Percentiles rank a stretch among this genome's conserved stretches.
These are phyloP conservation scores for Camellia lanceoleosa DNA, from an alignment of 148 eudicot species.

Conservation along the genomic window DNA sequence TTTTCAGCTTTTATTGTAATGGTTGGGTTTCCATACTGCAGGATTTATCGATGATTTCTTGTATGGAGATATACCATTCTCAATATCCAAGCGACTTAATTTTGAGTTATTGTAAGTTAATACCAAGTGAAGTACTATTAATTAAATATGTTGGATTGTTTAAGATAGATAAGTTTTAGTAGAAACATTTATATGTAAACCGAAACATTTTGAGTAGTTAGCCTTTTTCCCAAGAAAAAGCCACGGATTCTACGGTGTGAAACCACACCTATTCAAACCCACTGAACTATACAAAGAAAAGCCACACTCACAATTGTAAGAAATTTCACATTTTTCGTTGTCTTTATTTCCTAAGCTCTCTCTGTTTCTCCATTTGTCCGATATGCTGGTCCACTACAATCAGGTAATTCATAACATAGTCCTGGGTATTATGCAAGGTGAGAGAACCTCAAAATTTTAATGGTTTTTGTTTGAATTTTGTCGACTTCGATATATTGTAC, in stretches of 20 bases:
- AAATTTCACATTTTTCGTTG: no score
- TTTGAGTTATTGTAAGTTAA: conserved; percentile 54
- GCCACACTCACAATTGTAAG: no score
- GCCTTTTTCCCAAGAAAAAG: no score
- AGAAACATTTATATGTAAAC: no score
- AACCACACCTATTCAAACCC: no score
- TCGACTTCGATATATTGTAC: conserved; percentile 78
- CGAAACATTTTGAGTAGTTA: no score
- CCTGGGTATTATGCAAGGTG: conserved; percentile 14
- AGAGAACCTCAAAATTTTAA: conserved; percentile 1
- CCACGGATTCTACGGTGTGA: no score
- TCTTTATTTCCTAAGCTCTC: no score
- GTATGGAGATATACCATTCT: conserved; percentile 63
- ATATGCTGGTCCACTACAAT: conserved; percentile 88
- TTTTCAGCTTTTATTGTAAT: neutral
- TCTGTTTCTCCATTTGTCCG: conserved; percentile 70
- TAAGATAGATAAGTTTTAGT: neutral
- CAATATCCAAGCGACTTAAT: conserved; percentile 75
- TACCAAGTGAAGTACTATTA: neutral
- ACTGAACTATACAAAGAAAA: no score
- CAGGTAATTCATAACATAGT: conserved; percentile 47
- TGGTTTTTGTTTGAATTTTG: neutral
- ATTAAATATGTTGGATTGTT: neutral
- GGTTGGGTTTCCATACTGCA: conserved; percentile 15
- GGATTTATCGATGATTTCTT: conserved; percentile 64